A percentile compares a stretch with the other conserved stretches of the same genome.
phyloP scores from a whole-genome alignment of 495 filamentous ascomycete species.

The Letharia columbiana region DNA sequence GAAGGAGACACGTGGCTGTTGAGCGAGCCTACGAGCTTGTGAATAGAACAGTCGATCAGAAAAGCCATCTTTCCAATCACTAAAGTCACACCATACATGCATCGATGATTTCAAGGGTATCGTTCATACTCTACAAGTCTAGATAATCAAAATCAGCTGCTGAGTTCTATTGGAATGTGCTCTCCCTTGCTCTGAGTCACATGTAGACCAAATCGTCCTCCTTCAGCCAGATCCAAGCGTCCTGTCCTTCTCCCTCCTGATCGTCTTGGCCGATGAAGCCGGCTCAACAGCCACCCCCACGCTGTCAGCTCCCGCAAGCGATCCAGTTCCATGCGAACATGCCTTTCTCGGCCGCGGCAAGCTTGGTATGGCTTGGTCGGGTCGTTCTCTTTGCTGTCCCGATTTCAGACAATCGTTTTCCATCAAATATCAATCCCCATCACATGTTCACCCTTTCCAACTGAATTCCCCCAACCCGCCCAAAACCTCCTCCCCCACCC shows the following conservation, averaged over 20 bases:
- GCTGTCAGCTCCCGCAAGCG: background rate
- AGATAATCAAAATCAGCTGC: background rate
- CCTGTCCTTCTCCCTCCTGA: background rate
- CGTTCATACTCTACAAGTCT: background rate
- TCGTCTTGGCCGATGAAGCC: background rate
- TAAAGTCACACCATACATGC: background rate
- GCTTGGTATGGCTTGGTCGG: background rate
- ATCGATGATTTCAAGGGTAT: background rate
- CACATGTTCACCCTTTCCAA: background rate
- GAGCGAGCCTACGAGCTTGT: constrained; percentile 1
- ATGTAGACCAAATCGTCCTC: background rate
- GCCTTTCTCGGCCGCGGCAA: background rate
- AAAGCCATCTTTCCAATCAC: constrained; percentile 4
- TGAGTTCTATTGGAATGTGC: background rate
- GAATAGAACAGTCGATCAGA: constrained; percentile 3
- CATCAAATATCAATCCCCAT: background rate
- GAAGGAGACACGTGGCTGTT: background rate
- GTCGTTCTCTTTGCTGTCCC: background rate
- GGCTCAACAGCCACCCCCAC: background rate
- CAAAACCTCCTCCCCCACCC: constrained; percentile 77
- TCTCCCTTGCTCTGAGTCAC: background rate
- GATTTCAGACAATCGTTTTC: background rate
- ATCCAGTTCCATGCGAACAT: background rate
- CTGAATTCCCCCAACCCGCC: constrained; percentile 58
- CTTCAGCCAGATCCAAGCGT: background rate